Evolutionary conservation across 1,284 basidiomycete genomes (phyloP).

Genomic region (Apiotrichum laibachii): DNA sequence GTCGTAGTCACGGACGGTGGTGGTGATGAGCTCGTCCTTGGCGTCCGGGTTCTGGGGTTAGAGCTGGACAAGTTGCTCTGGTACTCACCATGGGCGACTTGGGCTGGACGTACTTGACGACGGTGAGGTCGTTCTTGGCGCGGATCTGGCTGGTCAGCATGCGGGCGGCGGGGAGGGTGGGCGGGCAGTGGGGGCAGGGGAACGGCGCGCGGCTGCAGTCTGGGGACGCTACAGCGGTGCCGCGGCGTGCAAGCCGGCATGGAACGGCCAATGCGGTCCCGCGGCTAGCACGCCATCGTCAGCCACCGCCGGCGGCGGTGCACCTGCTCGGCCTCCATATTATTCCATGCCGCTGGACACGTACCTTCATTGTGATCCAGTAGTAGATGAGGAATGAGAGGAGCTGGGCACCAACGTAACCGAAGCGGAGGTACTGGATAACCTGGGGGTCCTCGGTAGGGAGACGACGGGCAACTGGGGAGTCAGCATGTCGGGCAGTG

Average conservation of each 20-base stretch:
- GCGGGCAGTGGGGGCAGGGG: neutral
- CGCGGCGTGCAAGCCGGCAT: neutral
- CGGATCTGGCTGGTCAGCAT: constrained; percentile 19
- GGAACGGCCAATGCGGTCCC: too few species aligned
- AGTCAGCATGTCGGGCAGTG: neutral
- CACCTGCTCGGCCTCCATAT: neutral
- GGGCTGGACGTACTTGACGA: constrained; percentile 27
- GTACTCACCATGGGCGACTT: constrained; percentile 24
- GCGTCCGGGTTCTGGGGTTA: constrained; percentile 20
- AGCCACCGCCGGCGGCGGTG: too few species aligned
- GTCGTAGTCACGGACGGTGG: constrained; percentile 27
- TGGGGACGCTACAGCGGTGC: too few species aligned
- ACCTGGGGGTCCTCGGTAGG: constrained; percentile 22
- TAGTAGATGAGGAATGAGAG: constrained; percentile 23
- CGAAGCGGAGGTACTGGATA: constrained; percentile 21
- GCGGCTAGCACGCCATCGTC: too few species aligned
- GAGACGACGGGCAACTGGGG: constrained; percentile 21
- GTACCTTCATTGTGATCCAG: constrained; percentile 21
- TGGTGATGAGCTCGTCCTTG: constrained; percentile 27
- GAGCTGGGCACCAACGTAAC: constrained; percentile 18
- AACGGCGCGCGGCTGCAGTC: neutral
- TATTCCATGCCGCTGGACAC: neutral
- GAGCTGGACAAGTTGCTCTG: too few species aligned
- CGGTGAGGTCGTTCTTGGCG: constrained; percentile 24
- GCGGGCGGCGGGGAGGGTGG: neutral